Evolutionary conservation across 2,329 filamentous ascomycete species (phyloP), one percentile per base, ranked within the genome.

Genomic region (Colletotrichum lini): DNA sequence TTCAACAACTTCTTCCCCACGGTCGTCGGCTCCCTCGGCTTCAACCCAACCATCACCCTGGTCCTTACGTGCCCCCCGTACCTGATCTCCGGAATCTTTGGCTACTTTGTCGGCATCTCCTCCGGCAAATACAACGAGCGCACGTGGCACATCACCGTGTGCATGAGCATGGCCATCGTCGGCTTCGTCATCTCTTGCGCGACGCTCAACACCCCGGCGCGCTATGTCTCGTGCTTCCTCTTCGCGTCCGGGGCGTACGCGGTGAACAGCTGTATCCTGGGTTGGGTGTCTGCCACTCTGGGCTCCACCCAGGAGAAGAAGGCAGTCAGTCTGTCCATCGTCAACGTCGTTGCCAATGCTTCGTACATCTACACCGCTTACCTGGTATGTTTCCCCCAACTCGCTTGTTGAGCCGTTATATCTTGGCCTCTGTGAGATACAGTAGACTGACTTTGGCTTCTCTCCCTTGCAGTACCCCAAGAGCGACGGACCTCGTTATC

Each of bases 31-130:
- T 78, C 80, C 0, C 76, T 82, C 12, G 75, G 78, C 12, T 82
- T 78, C 67, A 75, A 74, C 72, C 72, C 76, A 72, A 85, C 81
- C 2, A 77, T 83, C 65, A 84, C 79, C 9, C 75, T 87, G 12
- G 79, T 87, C 9, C 79, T 87, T 6, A 87, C 84, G 0, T 81
- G 79, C 65, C 86, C 86, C 0, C 86, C 86, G 0, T 87, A 85
- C 73, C 77, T 85, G 1, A 75, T 85, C 16, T 84, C 85, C 0
- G 83, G 81, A 4, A 80, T 80, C 30, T 80, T 82, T 15, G 83
- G 83, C 6, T 82, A 85, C 50, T 67, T 81, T 2, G 80, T 82
- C 5, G 84, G 81, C 1, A 81, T 82, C 74, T 84, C 80, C 1
- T 85, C 84, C 0, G 84, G 84, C 2, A 78, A 78, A 9, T 80